phyloP scores from a whole-genome alignment of 257 asterid genomes.

The Lavandula angustifolia region DNA sequence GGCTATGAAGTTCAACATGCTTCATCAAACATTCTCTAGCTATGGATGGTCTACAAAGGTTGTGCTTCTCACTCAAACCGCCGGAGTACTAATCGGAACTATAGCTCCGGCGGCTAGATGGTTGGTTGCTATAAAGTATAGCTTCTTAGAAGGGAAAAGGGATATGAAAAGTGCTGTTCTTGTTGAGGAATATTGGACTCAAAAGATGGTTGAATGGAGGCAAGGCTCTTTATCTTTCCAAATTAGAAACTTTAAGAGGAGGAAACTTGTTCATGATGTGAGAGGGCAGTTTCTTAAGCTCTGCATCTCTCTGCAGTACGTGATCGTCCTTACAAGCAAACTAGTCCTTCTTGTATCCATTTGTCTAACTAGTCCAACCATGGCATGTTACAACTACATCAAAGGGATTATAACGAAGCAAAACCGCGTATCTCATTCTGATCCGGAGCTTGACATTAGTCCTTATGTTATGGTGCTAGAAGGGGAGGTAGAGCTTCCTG shows the following conservation, averaged over 20 bases:
- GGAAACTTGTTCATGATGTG: constrained; percentile 34
- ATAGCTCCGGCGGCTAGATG: constrained; percentile 45
- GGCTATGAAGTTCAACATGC: not conserved
- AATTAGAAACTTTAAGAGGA: constrained; percentile 32
- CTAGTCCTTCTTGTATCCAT: constrained; percentile 34
- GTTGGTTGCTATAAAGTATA: constrained; percentile 27
- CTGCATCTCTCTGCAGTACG: constrained; percentile 37
- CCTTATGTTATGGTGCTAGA: constrained; percentile 46
- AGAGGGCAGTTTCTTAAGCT: constrained; percentile 36
- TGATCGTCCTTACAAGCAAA: constrained; percentile 42
- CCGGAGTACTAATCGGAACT: constrained; percentile 40
- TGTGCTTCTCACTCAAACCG: constrained; percentile 35
- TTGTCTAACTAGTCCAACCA: constrained; percentile 22
- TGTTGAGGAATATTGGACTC: constrained; percentile 48
- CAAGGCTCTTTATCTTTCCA: constrained; percentile 33
- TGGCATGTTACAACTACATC: constrained; percentile 11
- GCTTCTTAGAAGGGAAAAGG: constrained; percentile 17
- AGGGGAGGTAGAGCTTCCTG: constrained; percentile 46
- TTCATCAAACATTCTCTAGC: constrained; percentile 15
- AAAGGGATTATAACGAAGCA: constrained; percentile 17
- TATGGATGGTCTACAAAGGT: constrained; percentile 47
- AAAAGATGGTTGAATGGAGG: constrained; percentile 53
- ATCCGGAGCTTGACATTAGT: constrained; percentile 26
- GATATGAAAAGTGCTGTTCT: constrained; percentile 22
- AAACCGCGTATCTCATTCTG: constrained; percentile 25